A percentile compares a stretch with the other conserved stretches of the same genome.
phyloP scores from a whole-genome alignment of 495 filamentous ascomycete species.

The Talaromyces borbonicus region DNA sequence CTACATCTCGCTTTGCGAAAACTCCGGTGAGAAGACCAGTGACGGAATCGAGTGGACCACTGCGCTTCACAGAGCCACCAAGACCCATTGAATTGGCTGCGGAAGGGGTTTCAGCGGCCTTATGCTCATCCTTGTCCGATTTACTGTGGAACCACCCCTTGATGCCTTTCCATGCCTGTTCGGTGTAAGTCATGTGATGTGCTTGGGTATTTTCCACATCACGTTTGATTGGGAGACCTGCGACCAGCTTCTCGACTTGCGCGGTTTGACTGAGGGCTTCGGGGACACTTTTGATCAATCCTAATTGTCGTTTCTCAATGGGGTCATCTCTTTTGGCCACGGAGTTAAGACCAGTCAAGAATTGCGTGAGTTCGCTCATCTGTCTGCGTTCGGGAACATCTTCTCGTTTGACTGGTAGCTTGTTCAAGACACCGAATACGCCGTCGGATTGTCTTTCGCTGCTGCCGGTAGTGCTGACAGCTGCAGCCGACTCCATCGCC shows the following conservation, averaged over 20 bases:
- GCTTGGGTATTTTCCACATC: not conserved
- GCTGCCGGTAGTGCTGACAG: not conserved
- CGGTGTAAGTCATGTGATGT: not conserved
- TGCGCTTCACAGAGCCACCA: not conserved
- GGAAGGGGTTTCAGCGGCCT: not conserved
- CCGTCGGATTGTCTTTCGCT: constrained; percentile 1
- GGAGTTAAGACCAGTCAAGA: not conserved
- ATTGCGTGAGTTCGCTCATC: not conserved
- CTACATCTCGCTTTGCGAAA: not conserved
- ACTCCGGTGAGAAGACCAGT: not conserved
- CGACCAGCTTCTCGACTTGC: not conserved
- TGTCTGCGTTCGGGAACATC: not conserved
- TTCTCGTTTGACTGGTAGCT: not conserved
- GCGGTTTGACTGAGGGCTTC: not conserved
- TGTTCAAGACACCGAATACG: constrained; percentile 1
- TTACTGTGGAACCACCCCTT: not conserved
- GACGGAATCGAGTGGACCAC: not conserved
- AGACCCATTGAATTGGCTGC: not conserved
- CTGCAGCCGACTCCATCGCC: not conserved
- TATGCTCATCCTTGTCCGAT: not conserved
- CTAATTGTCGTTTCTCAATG: not conserved
- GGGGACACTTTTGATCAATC: not conserved
- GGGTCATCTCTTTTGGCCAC: not conserved
- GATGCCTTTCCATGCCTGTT: not conserved
- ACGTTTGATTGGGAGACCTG: not conserved